A percentile compares a stretch with the other conserved stretches of the same genome.
phyloP scores from a whole-genome alignment of 495 filamentous ascomycete species.

The Annulohypoxylon bovei region DNA sequence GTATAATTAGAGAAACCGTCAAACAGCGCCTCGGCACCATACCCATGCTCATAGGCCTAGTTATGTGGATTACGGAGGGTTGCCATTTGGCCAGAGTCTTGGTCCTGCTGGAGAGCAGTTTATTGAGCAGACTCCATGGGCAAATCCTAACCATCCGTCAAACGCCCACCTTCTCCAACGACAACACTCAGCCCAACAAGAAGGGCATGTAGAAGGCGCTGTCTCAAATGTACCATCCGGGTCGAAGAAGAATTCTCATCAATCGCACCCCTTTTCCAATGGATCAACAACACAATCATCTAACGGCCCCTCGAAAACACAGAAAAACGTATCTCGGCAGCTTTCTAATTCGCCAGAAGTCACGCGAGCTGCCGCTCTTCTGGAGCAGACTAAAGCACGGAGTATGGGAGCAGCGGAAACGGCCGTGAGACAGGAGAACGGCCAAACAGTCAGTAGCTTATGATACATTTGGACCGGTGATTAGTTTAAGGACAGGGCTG shows the following conservation, averaged over 20 bases:
- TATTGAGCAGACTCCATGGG: slow-evolving; percentile 85
- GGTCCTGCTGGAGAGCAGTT: slow-evolving; percentile 82
- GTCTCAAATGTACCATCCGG: slow-evolving; percentile 42
- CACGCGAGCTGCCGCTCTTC: slow-evolving; percentile 41
- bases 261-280: slow-evolving; percentile 42
- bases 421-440: slow-evolving; percentile 29
- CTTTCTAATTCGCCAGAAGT: slow-evolving; percentile 45
- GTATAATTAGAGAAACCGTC: slow-evolving; percentile 41
- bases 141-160: slow-evolving; percentile 83
- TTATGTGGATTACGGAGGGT: slow-evolving; percentile 48
- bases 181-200: slow-evolving; percentile 49
- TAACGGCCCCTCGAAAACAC: slow-evolving; percentile 37
- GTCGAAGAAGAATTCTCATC: slow-evolving; percentile 48
- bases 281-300: slow-evolving; percentile 41
- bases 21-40: slow-evolving; percentile 37
- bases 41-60: slow-evolving; percentile 35
- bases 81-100: slow-evolving; percentile 53
- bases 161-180: slow-evolving; percentile 64
- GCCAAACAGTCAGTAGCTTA: slow-evolving; percentile 31
- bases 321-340: slow-evolving; percentile 37
- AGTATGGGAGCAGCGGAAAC: slow-evolving; percentile 41
- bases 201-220: slow-evolving; percentile 29
- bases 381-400: slow-evolving; percentile 44
- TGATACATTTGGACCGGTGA: slow-evolving; percentile 10
- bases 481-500: slow-evolving; percentile 12